Conservation (phyloP, 768 basidiomycete species). For the Leucocoprinus birnbaumii region DNA sequence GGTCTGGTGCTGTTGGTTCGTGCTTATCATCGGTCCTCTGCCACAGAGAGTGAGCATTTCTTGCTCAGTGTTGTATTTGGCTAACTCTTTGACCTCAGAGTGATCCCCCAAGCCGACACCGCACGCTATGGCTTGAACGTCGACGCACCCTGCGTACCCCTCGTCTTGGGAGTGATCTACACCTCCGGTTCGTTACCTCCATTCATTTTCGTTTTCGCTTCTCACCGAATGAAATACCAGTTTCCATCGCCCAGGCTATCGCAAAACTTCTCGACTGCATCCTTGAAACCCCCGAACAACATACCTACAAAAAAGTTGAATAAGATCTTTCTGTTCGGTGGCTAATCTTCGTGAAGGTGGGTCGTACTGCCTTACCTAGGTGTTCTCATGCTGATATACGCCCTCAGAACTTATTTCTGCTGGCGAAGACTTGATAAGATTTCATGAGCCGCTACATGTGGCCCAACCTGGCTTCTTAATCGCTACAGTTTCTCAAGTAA, state of each 20-base stretch:
- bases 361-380: too few relatives aligned
- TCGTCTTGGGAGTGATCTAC: conserved; percentile 75
- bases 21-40: conserved; percentile 8
- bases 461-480: too few relatives aligned
- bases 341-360: too few relatives aligned
- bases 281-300: conserved; percentile 69
- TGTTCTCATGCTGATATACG: too few relatives aligned
- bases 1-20: too few relatives aligned
- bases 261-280: conserved; percentile 80
- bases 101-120: conserved; percentile 71
- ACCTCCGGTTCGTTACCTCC: conserved; percentile 32
- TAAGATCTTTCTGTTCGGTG: too few relatives aligned
- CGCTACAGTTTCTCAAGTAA: too few relatives aligned
- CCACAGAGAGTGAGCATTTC: conserved; percentile 69
- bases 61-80: not conserved
- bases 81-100: conserved; percentile 22
- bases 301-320: conserved; percentile 85
- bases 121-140: conserved; percentile 80
- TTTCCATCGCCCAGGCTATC: conserved; percentile 80
- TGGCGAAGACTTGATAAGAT: too few relatives aligned
- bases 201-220: conserved; percentile 16
- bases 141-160: conserved; percentile 73
- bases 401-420: too few relatives aligned
- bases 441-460: too few relatives aligned
- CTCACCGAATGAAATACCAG: conserved; percentile 31